Evolutionary conservation across 208 protist genomes (phyloP), one percentile per base, ranked within the genome.

Genomic region (Trypanosoma avium): DNA sequence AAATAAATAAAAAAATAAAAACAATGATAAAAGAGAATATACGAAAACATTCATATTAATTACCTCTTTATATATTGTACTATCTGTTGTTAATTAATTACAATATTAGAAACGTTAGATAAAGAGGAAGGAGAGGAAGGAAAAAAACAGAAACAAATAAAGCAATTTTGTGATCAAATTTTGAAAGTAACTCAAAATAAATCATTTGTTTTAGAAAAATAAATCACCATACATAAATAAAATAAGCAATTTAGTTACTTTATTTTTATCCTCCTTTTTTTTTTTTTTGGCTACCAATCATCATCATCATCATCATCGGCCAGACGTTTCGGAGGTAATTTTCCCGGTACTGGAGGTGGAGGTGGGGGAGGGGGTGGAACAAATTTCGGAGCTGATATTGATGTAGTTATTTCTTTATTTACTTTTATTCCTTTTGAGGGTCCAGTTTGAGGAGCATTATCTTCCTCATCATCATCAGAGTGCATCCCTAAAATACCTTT

Each of bases 401-500:
- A 8, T 58, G 29, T 7, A 35, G 21, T 3, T 43, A 27, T 17
- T 24, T 56, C 35, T 26, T 57, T 56, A 45, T 15, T 13, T 38
- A 1, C 35, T 53, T 46, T 42, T 24, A 46, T 27, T 29, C 58
- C 49, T 29, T 56, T 77, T 15, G 50, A 53, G 15, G 52, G 59
- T 8, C 21, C 30, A 19, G 50, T 32, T 13, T 3, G 19, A 24
- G 19, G 24, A 21, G 21, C 19, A 5, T 66, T 35, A 13, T n/a
- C n/a, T n/a, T 70, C 70, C 19, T 77, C 70, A 45, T 77, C 71
- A 0, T 77, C 65, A 38, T 77, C 71, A n/a, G 71, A 77, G 36
- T 77, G 71, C 61, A 72, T 64, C 33, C 71, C 71, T 1, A 70
- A 40, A 59, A 77, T 77, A 10, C 71, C 71, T 33, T 50, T 64